A percentile compares a stretch with the other conserved stretches of the same genome.
phyloP scores from a whole-genome alignment of 1,139 yeast species.

The Kodamaea arcana region DNA sequence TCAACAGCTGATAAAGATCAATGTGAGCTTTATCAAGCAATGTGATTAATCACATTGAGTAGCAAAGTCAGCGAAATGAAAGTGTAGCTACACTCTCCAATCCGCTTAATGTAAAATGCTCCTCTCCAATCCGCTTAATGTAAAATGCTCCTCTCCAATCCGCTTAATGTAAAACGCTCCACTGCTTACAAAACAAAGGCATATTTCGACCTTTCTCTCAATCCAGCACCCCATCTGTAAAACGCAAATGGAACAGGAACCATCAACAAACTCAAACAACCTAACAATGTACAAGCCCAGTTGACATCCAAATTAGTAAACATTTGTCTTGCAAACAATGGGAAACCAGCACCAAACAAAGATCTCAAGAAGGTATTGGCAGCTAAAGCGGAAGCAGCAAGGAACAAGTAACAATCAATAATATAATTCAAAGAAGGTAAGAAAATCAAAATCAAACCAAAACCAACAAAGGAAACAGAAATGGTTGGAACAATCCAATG shows the following conservation, averaged over 20 bases:
- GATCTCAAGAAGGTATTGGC: slow-evolving; percentile 79
- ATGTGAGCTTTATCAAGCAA: too few species aligned
- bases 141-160: too few species aligned
- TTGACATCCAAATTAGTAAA: slow-evolving; percentile 67
- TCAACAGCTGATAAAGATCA: too few species aligned
- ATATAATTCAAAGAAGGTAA: slow-evolving; percentile 75
- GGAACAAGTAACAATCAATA: slow-evolving; percentile 71
- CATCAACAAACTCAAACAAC: slow-evolving; percentile 58
- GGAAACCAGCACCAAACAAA: slow-evolving; percentile 49
- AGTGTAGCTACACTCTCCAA: too few species aligned
- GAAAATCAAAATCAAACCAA: slow-evolving; percentile 72
- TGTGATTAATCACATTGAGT: not conserved
- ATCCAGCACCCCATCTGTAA: slow-evolving; percentile 54
- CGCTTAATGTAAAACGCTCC: too few species aligned
- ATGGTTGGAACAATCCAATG: slow-evolving; percentile 87
- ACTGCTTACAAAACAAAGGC: slow-evolving; percentile 39
- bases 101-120: too few species aligned
- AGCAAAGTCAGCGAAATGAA: too few species aligned
- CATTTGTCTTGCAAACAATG: slow-evolving; percentile 60
- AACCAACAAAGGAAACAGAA: slow-evolving; percentile 69
- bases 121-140: too few species aligned
- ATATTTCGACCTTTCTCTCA: slow-evolving; percentile 62
- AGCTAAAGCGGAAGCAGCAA: slow-evolving; percentile 89
- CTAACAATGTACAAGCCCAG: slow-evolving; percentile 82
- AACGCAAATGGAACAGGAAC: slow-evolving; percentile 77